Conservation (phyloP, 805 yeast genomes). For the Cyberlindnera maclurae region DNA sequence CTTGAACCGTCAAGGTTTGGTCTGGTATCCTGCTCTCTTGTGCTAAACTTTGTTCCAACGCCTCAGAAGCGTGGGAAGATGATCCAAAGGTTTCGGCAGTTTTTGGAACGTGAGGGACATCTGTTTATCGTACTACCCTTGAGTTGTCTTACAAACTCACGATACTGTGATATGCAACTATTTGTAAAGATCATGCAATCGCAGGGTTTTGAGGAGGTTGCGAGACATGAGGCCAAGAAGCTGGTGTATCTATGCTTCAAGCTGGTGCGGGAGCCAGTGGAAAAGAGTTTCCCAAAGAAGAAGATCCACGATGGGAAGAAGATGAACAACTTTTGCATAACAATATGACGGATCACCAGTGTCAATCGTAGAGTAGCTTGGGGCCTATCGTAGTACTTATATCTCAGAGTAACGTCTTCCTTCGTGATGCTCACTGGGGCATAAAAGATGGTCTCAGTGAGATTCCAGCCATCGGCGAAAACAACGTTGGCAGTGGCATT, state of each 20-base stretch:
- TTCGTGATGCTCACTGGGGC: slow-evolving; percentile 10
- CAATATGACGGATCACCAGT: slow-evolving; percentile 5
- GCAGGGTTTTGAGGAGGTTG: slow-evolving; percentile 50
- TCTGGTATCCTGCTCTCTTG: slow-evolving; percentile 76
- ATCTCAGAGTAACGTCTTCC: not conserved
- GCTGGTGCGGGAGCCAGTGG: slow-evolving; percentile 32
- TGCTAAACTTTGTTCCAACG: slow-evolving; percentile 80
- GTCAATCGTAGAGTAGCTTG: too few relatives aligned
- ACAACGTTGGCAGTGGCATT: slow-evolving; percentile 25
- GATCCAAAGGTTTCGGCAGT: slow-evolving; percentile 53
- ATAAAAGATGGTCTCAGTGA: slow-evolving; percentile 5
- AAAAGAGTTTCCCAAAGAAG: slow-evolving; percentile 28
- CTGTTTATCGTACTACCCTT: slow-evolving; percentile 76
- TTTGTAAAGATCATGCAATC: slow-evolving; percentile 40
- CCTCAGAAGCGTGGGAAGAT: slow-evolving; percentile 68
- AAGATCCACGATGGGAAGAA: slow-evolving; percentile 49
- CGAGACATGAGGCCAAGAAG: slow-evolving; percentile 56
- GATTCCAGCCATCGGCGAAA: slow-evolving; percentile 4
- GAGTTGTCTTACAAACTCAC: slow-evolving; percentile 78
- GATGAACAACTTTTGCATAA: slow-evolving; percentile 66
- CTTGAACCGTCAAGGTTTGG: slow-evolving; percentile 60
- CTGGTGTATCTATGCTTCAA: slow-evolving; percentile 65
- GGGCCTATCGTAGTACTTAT: slow-evolving; percentile 5
- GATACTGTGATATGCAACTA: slow-evolving; percentile 53
- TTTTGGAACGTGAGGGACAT: slow-evolving; percentile 32